Evolutionary conservation across 1,284 basidiomycete species (phyloP).

Genomic region (Papiliotrema laurentii): DNA sequence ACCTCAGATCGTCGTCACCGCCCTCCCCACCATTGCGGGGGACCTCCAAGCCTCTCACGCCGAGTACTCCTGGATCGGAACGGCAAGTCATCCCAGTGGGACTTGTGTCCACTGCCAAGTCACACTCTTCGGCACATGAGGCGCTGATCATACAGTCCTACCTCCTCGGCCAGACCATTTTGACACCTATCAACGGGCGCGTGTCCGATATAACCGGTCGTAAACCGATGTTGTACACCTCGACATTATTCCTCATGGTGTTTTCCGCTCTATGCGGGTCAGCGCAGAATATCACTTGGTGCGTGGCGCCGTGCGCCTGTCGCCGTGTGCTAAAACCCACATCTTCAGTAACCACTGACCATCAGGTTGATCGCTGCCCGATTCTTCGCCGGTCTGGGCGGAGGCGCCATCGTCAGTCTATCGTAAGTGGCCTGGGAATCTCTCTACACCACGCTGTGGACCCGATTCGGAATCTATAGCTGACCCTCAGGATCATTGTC

Average conservation of each 20-base stretch:
- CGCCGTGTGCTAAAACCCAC: neutral
- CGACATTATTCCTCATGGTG: conserved; percentile 22
- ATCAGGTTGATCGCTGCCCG: conserved; percentile 31
- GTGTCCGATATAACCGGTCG: conserved; percentile 35
- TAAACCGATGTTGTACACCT: conserved; percentile 26
- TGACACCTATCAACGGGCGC: conserved; percentile 32
- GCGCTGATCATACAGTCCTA: conserved; percentile 19
- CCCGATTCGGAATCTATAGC: neutral
- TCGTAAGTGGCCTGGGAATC: conserved; percentile 7
- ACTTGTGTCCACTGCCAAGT: too few species aligned
- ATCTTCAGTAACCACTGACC: too few species aligned
- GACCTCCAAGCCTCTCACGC: conserved; percentile 27
- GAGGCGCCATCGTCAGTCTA: conserved; percentile 37
- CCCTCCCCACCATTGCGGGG: conserved; percentile 18
- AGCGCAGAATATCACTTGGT: conserved; percentile 29
- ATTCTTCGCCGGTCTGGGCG: conserved; percentile 38
- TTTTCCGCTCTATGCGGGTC: conserved; percentile 29
- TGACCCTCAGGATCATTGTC: conserved; percentile 11
- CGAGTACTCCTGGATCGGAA: conserved; percentile 36
- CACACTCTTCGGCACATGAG: too few species aligned
- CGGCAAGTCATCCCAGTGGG: conserved; percentile 1
- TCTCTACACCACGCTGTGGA: too few species aligned
- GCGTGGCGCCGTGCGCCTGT: conserved; percentile 1
- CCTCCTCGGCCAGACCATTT: conserved; percentile 23
- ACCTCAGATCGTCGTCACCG: conserved; percentile 20